These are phyloP conservation scores for Plasmodium coatneyi DNA, from an alignment of 169 alveolate species.

Conservation along the genomic window DNA sequence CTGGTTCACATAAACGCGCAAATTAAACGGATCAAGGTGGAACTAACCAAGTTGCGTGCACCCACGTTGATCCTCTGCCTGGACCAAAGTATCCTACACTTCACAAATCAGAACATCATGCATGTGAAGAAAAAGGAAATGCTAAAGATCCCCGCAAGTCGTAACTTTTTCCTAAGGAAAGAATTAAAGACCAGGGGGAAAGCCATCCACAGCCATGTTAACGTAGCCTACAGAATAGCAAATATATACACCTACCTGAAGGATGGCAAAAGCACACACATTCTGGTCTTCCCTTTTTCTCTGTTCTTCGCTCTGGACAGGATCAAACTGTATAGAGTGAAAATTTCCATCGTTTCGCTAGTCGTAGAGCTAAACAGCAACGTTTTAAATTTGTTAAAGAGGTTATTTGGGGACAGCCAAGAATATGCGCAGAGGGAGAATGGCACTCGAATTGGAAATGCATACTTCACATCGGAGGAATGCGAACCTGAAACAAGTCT, in stretches of 20 bases:
- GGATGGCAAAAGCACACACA: background rate
- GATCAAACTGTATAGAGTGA: background rate
- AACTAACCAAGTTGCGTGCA: background rate
- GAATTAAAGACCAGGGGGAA: background rate
- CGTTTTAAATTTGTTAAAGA: background rate
- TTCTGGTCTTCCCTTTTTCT: slow-evolving; percentile 7
- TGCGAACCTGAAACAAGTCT: background rate
- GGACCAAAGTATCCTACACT: background rate
- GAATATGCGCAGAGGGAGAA: background rate
- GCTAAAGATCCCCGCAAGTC: background rate
- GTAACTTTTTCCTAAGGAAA: background rate
- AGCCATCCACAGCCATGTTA: background rate
- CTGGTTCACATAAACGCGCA: background rate
- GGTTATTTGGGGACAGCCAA: background rate
- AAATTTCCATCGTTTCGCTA: slow-evolving; percentile 1
- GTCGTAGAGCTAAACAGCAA: background rate
- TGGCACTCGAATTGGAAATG: background rate
- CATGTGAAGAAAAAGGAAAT: background rate
- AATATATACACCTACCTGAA: slow-evolving; percentile 17
- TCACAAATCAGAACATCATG: background rate
- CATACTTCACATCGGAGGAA: background rate
- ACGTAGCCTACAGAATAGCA: background rate
- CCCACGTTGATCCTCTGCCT: background rate
- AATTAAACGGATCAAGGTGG: background rate
- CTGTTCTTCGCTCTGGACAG: slow-evolving; percentile 18